Evolutionary conservation across 2,329 filamentous ascomycete genomes (phyloP).

Genomic region (Dactylellina parvicollis): DNA sequence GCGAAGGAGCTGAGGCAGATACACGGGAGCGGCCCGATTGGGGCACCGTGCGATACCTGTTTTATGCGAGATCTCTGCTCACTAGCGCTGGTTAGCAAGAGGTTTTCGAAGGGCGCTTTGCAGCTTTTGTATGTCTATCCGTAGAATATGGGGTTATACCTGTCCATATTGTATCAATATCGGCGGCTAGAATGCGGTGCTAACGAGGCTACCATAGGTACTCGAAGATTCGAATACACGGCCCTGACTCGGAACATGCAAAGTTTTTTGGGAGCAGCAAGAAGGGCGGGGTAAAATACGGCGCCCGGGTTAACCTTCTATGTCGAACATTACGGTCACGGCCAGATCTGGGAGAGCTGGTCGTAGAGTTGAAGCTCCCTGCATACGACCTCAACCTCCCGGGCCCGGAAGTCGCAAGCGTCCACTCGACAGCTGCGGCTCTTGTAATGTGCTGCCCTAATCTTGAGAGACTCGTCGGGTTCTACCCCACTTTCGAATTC

Average conservation of each 20-base stretch:
- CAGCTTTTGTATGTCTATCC: constrained; percentile 34
- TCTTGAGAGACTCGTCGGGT: constrained; percentile 44
- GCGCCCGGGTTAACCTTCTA: constrained; percentile 41
- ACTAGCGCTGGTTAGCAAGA: constrained; percentile 38
- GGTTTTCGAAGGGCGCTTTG: constrained; percentile 46
- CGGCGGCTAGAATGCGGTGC: not conserved
- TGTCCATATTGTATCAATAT: not conserved
- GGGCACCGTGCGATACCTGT: constrained; percentile 51
- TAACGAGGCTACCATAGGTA: constrained; percentile 25
- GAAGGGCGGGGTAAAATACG: constrained; percentile 43
- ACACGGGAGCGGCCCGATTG: constrained; percentile 32
- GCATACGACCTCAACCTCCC: constrained; percentile 44
- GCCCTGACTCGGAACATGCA: constrained; percentile 43
- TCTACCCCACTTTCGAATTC: constrained; percentile 52
- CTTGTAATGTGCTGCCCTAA: constrained; percentile 51
- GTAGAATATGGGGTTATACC: no score
- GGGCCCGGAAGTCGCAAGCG: constrained; percentile 32
- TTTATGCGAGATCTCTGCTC: constrained; percentile 54
- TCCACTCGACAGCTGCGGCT: constrained; percentile 37
- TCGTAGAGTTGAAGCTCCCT: constrained; percentile 47
- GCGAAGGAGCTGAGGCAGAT: constrained; percentile 44
- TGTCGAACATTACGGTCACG: constrained; percentile 44
- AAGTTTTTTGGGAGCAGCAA: constrained; percentile 47
- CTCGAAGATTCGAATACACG: constrained; percentile 50
- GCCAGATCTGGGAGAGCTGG: constrained; percentile 42